Conservation (phyloP, 2,329 filamentous ascomycete genomes). For the Diaporthe sp. region DNA sequence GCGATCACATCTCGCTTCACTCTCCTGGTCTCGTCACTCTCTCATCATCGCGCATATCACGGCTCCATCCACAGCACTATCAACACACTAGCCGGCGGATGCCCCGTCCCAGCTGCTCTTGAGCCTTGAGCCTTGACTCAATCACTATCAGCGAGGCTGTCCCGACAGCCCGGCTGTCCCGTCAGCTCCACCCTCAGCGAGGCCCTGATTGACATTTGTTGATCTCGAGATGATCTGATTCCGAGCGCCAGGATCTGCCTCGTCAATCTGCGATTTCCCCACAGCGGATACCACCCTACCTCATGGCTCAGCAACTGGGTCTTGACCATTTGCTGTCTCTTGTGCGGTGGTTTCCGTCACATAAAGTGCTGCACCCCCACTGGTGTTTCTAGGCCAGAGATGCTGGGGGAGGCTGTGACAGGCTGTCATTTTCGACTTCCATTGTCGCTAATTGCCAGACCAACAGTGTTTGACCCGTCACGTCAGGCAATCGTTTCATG, state of each 20-base stretch:
- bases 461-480: neutral
- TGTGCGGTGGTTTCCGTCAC: neutral
- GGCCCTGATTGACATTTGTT: slow-evolving; percentile 7
- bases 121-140: slow-evolving; percentile 18
- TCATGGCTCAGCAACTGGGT: slow-evolving; percentile 36
- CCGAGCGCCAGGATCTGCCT: slow-evolving; percentile 30
- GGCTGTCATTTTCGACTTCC: neutral
- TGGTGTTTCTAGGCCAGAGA: neutral
- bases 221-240: slow-evolving; percentile 31
- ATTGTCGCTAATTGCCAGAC: neutral
- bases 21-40: neutral
- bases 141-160: slow-evolving; percentile 21
- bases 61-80: slow-evolving; percentile 4
- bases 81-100: neutral
- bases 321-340: slow-evolving; percentile 6
- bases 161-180: slow-evolving; percentile 30
- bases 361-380: neutral
- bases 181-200: slow-evolving; percentile 17
- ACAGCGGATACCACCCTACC: slow-evolving; percentile 37
- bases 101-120: slow-evolving; percentile 17
- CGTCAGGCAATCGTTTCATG: neutral
- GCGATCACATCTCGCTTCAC: neutral
- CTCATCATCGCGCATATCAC: neutral
- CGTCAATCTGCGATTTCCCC: slow-evolving; percentile 36
- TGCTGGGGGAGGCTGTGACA: neutral